Evolutionary conservation across 1,284 basidiomycete species (phyloP), one percentile per base, ranked within the genome.

Genomic region (Irpex sp.): DNA sequence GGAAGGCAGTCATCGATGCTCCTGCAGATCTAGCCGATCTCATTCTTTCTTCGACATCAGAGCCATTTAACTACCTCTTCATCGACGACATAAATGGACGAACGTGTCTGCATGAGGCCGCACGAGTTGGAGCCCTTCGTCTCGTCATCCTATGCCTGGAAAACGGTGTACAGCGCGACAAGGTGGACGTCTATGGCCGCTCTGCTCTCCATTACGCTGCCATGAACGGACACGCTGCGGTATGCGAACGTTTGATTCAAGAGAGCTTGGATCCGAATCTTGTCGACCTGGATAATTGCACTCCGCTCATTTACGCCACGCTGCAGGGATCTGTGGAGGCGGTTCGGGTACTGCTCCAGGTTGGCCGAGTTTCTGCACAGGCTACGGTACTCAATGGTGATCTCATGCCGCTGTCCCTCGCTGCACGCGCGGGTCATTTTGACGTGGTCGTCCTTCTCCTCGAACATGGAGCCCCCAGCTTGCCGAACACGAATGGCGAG

Each of bases 1-100:
- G 96, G 96, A 91, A 93, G 69, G 87, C 91, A 9, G 87, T 93
- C 59, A 86, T 95, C 55, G 89, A 94, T 64, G 91, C 93, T 6
- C 86, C 88, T 39, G 77, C 79, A 6, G 83, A 84, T 39, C 76
- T 93, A 53, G 87, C 87, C 21, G 89, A 94, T 69, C 76, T 91
- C 53, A 90, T 96, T 58, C 75, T 94, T 19, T 73, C 79, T 16
- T 87, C 88, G 45, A 79, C 94, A 58, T 77, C 80, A 18, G 74
- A 77, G 3, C 82, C 88, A 0, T 92, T 98, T 70, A 93, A 98
- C 75, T 98, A 93, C 73, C 80, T 81, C 57, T 98, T 94, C 71
- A 83, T 98, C 49, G 97, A 99, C 72, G 95, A 98, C 69, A 99
- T 99, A 80, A 99, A 98, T 72, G 93, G 92, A 37, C 86, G 97